Evolutionary conservation across 1,284 basidiomycete species (phyloP).

Genomic region (Microstroma glucosiphilum): DNA sequence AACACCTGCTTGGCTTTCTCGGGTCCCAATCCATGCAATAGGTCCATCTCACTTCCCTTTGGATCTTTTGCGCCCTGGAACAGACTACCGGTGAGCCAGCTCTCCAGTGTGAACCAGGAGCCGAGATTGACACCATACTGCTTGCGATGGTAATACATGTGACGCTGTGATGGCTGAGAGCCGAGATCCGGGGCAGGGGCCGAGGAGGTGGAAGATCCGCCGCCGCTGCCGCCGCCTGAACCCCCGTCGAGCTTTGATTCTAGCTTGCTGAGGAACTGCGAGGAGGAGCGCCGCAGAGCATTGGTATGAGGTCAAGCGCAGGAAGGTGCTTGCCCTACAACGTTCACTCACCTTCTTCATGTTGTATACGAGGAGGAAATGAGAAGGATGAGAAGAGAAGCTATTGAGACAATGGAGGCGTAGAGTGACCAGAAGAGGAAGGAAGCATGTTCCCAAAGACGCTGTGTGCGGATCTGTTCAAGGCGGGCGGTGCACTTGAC

Average conservation of each 20-base stretch:
- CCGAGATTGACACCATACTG: constrained; percentile 79
- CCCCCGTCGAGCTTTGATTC: constrained; percentile 3
- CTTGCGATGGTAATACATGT: constrained; percentile 63
- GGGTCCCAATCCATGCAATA: constrained; percentile 59
- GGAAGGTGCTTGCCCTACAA: no score
- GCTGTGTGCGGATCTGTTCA: no score
- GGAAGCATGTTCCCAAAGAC: no score
- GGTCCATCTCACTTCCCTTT: constrained; percentile 56
- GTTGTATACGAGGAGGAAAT: no score
- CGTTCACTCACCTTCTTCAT: no score
- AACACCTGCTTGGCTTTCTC: constrained; percentile 59
- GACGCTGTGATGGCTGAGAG: neutral
- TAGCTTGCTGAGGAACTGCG: constrained; percentile 5
- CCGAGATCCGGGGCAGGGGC: neutral
- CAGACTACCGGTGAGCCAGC: constrained; percentile 49
- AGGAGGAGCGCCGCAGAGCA: no score
- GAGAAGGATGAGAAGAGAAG: no score
- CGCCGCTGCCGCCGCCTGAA: neutral
- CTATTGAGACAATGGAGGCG: no score
- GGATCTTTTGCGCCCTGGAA: constrained; percentile 30
- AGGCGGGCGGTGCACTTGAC: no score
- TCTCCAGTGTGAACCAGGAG: constrained; percentile 51
- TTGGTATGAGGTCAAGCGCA: no score
- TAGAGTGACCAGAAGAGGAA: no score
- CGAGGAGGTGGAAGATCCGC: neutral